phyloP scores from a whole-genome alignment of 1,139 yeast species.

The Nematodospora anomalae region DNA sequence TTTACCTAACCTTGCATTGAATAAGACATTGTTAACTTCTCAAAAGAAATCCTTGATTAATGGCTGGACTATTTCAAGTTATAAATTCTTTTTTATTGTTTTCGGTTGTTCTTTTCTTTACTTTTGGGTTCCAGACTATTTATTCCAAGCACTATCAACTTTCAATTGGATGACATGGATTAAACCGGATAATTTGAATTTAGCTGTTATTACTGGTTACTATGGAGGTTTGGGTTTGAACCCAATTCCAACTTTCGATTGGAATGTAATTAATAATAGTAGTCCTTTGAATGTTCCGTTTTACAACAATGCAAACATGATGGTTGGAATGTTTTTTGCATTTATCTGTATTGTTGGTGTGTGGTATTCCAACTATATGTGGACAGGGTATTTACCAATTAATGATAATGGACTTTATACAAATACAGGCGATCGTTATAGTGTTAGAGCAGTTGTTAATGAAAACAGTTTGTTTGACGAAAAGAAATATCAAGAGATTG shows the following conservation, averaged over 20 bases:
- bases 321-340: constrained; percentile 45
- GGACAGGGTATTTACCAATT: constrained; percentile 57
- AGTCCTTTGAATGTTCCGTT: constrained; percentile 44
- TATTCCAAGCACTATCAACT: constrained; percentile 29
- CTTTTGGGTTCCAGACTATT: constrained; percentile 37
- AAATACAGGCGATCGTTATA: constrained; percentile 46
- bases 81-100: constrained; percentile 27
- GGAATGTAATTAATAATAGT: constrained; percentile 34
- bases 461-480: constrained; percentile 36
- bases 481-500: constrained; percentile 43
- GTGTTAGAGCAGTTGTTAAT: constrained; percentile 43
- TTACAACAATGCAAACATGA: constrained; percentile 42
- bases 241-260: constrained; percentile 56
- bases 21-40: constrained; percentile 49
- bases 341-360: constrained; percentile 46
- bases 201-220: constrained; percentile 61
- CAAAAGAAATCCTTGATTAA: constrained; percentile 35
- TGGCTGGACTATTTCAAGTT: constrained; percentile 39
- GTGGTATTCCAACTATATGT: constrained; percentile 50
- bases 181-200: constrained; percentile 28
- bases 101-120: constrained; percentile 28
- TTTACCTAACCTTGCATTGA: constrained; percentile 58
- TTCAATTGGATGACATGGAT: constrained; percentile 45
- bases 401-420: constrained; percentile 46
- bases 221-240: constrained; percentile 57